Percentiles rank a stretch among this genome's conserved stretches.
These are phyloP conservation scores for Populus hybrid DNA, from an alignment of 441 rosid species.

Conservation along the genomic window DNA sequence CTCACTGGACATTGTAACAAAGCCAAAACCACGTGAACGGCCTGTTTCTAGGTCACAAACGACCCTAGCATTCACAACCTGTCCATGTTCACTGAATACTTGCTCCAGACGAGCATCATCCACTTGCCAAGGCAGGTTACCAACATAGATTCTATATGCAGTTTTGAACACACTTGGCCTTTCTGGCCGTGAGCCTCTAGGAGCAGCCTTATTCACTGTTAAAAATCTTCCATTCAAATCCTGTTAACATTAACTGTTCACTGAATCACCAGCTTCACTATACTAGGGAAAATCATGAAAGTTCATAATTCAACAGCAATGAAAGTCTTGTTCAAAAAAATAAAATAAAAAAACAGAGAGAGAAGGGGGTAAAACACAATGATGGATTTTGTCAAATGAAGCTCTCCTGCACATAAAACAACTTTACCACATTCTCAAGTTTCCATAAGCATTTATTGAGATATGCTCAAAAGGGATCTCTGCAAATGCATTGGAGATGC, in stretches of 20 bases:
- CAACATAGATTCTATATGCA: conserved; percentile 49
- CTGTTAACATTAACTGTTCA: conserved; percentile 19
- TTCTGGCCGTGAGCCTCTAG: conserved; percentile 48
- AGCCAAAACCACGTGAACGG: conserved; percentile 65
- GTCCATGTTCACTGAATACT: conserved; percentile 55
- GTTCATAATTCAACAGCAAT: too few relatives aligned
- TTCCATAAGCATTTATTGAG: too few relatives aligned
- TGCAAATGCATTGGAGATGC: too few relatives aligned
- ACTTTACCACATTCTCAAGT: too few relatives aligned
- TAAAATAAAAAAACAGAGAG: too few relatives aligned
- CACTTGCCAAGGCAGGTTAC: conserved; percentile 63
- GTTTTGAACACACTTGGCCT: conserved; percentile 36
- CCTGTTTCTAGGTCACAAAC: conserved; percentile 60
- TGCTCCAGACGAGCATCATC: conserved; percentile 54
- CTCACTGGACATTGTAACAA: conserved; percentile 55
- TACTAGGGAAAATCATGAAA: too few relatives aligned
- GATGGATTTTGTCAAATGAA: too few relatives aligned
- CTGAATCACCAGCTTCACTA: neutral
- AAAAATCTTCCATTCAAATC: conserved; percentile 49
- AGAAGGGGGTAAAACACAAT: too few relatives aligned
- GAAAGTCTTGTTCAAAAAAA: too few relatives aligned
- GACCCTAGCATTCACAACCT: conserved; percentile 55
- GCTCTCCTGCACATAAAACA: too few relatives aligned
- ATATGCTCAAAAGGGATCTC: too few relatives aligned
- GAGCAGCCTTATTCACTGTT: conserved; percentile 61